phyloP scores from a whole-genome alignment of 148 eudicot genomes.

The Dysphania ambrosioides region DNA sequence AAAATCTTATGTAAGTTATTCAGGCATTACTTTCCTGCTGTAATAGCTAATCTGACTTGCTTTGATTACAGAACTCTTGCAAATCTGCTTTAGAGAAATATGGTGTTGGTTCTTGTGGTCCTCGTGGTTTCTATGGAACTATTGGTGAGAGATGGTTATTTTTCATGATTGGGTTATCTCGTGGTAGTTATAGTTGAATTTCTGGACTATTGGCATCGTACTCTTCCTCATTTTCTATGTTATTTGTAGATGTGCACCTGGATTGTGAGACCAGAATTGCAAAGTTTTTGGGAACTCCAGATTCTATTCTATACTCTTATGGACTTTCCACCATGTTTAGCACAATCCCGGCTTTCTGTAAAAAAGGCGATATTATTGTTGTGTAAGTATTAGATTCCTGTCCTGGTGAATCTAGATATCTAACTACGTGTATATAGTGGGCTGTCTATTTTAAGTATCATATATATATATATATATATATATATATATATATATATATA shows the following conservation, averaged over 20 bases:
- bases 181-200: neutral
- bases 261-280: constrained; percentile 96
- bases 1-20: neutral
- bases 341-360: constrained; percentile 93
- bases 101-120: constrained; percentile 99
- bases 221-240: constrained; percentile 7
- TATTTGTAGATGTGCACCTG: constrained; percentile 82
- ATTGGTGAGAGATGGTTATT: constrained; percentile 51
- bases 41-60: constrained; percentile 16
- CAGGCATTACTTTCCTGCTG: neutral
- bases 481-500: too few relatives aligned
- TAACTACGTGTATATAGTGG: neutral
- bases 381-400: constrained; percentile 65
- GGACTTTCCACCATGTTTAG: constrained; percentile 97
- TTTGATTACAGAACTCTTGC: constrained; percentile 65
- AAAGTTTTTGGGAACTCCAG: constrained; percentile 85
- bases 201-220: neutral
- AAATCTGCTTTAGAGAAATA: constrained; percentile 85
- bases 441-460: too few relatives aligned
- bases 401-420: neutral
- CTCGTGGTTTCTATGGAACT: constrained; percentile 97
- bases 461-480: too few relatives aligned
- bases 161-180: neutral
- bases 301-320: constrained; percentile 89
- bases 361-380: constrained; percentile 85